Base-by-base conservation (phyloP, 1,284 basidiomycete species). In the Mycena citricolor region DNA sequence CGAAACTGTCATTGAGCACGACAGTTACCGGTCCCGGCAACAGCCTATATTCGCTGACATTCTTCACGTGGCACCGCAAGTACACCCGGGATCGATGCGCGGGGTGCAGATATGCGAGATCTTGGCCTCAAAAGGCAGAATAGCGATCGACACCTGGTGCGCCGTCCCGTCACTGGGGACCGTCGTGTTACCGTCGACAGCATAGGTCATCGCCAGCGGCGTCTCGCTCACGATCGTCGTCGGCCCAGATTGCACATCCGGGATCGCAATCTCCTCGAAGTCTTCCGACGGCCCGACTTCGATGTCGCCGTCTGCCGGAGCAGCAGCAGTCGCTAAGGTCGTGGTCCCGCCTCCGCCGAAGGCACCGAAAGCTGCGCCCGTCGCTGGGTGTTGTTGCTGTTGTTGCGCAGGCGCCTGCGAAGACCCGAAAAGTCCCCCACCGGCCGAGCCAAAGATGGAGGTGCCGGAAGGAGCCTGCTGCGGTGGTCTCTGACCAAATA, bases 111-210 rank as follows among this genome's bases (percentile, higher is more conserved):
- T 67, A 54, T 77, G 71, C 24, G 69, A 66, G 28, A 79, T 61
- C 24, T 64, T 64, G 2, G 71, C 64, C 14, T 73, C 63, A 51
- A 81, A 75, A 2, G 66, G 62, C 20, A 81, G 59, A 3, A 71
- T 55, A 0, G 77, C 72, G 39, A 82, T 63, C 10, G 71, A 65
- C 5, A 81, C 77, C 39, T 75, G 74, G 58, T 83, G 79, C 21
- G 69, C 66, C 4, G 66, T 57, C 0, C 72, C 75, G 55, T 80
- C 78, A 45, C 70, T 74, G 0, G 76, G 74, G 40, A 81, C 71
- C 14, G 66, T 71, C 0, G 70, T 69, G 7, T 61, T 53, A 3
- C 74, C 76, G 21, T 71, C 68, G 12, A 81, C 74, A 23, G 64
- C 58, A 46, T 74, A 80, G 0, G 73, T 69, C 13, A 74, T 62